Evolutionary conservation across 768 basidiomycete genomes (phyloP).

Genomic region (Pisolithus marmoratus): DNA sequence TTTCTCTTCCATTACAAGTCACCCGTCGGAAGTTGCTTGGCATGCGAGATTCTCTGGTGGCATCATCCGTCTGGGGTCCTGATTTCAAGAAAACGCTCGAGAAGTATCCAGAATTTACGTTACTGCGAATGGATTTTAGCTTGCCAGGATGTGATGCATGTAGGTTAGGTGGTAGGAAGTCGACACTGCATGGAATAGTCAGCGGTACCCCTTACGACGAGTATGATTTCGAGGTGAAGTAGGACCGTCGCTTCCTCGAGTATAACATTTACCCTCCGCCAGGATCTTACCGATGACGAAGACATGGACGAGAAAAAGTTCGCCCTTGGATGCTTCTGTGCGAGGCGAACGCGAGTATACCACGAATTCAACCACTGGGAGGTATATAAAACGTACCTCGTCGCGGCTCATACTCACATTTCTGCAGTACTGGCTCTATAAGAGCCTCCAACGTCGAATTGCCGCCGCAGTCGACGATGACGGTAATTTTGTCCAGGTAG

Average conservation of each 20-base stretch:
- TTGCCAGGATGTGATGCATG: conserved; percentile 78
- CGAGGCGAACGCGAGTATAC: conserved; percentile 56
- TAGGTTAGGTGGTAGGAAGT: conserved; percentile 63
- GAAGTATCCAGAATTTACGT: conserved; percentile 57
- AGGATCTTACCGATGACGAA: conserved; percentile 19
- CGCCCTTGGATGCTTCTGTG: conserved; percentile 77
- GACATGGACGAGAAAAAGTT: conserved; percentile 34
- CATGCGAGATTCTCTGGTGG: conserved; percentile 67
- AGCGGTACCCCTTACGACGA: conserved; percentile 65
- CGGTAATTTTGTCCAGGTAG: conserved; percentile 51
- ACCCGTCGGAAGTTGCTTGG: conserved; percentile 67
- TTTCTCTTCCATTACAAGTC: conserved; percentile 61
- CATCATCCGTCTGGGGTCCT: conserved; percentile 80
- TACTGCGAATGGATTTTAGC: conserved; percentile 48
- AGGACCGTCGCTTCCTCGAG: neutral
- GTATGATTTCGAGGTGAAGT: conserved; percentile 57
- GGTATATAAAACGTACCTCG: conserved; percentile 37
- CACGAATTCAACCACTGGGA: conserved; percentile 82
- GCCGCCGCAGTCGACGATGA: conserved; percentile 43
- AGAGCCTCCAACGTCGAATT: conserved; percentile 51
- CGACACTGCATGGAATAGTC: conserved; percentile 56
- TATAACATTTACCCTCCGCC: conserved; percentile 2
- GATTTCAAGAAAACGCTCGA: conserved; percentile 62
- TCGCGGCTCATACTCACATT: conserved; percentile 4
- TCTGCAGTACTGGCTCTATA: conserved; percentile 59